Percentiles rank a stretch among this genome's conserved stretches.
phyloP scores from a whole-genome alignment of 768 basidiomycete species.

The Mrakia blollopis region DNA sequence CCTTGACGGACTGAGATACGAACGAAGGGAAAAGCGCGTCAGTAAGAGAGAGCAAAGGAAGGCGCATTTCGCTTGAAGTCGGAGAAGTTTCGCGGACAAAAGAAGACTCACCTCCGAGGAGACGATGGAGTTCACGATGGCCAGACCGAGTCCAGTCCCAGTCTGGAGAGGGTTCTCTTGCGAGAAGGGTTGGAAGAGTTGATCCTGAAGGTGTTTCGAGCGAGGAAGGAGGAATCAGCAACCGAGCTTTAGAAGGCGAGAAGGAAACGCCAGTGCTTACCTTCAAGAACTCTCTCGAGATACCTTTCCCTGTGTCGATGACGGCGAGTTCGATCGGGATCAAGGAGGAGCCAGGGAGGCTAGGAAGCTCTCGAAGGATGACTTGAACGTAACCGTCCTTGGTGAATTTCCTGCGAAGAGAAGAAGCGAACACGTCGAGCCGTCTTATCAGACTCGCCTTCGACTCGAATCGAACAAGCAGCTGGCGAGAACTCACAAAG shows the following conservation, averaged over 20 bases:
- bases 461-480: background rate
- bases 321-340: slow-evolving; percentile 78
- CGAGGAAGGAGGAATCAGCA: too few relatives aligned
- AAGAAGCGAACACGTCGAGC: background rate
- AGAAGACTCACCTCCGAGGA: background rate
- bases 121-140: slow-evolving; percentile 90
- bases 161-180: slow-evolving; percentile 83
- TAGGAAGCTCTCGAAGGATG: slow-evolving; percentile 65
- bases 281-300: slow-evolving; percentile 85
- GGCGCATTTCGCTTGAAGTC: too few relatives aligned
- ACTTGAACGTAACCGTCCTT: slow-evolving; percentile 84
- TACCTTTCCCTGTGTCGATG: slow-evolving; percentile 89
- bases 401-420: slow-evolving; percentile 62
- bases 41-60: background rate
- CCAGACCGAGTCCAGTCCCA: slow-evolving; percentile 87
- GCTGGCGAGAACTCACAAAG: slow-evolving; percentile 39
- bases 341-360: slow-evolving; percentile 36
- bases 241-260: too few relatives aligned
- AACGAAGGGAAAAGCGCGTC: too few relatives aligned
- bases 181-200: slow-evolving; percentile 82
- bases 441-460: background rate
- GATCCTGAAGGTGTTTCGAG: slow-evolving; percentile 45
- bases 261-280: too few relatives aligned
- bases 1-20: slow-evolving; percentile 63
- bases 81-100: too few relatives aligned